phyloP scores from a whole-genome alignment of 108 stramenopile species.

The Pseudonitzschia delicatissima region DNA sequence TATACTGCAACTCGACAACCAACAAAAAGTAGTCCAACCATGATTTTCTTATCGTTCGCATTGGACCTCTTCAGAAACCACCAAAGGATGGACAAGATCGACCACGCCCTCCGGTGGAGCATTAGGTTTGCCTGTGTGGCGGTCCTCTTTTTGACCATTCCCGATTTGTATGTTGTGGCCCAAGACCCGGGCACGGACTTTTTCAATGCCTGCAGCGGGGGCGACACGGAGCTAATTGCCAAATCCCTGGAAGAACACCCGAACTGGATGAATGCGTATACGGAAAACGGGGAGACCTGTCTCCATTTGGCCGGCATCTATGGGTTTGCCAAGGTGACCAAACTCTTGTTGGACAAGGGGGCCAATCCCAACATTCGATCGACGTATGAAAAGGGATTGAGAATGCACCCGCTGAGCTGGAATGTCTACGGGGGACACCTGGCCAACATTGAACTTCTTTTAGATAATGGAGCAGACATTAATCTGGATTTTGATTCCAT shows the following conservation, averaged over 20 bases:
- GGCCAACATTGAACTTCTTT: conserved; percentile 55
- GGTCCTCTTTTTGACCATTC: conserved; percentile 28
- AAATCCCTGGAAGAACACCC: conserved; percentile 27
- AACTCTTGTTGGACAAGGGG: conserved; percentile 49
- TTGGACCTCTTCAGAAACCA: conserved; percentile 1
- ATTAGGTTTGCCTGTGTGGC: conserved; percentile 21
- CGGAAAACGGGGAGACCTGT: conserved; percentile 73
- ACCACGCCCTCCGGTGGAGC: conserved; percentile 21
- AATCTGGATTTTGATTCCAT: conserved; percentile 77
- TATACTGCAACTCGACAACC: no score
- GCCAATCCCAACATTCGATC: conserved; percentile 81
- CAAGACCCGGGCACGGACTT: conserved; percentile 7
- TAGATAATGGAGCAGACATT: conserved; percentile 70
- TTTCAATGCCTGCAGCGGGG: conserved; percentile 28
- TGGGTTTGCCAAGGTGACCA: conserved; percentile 48
- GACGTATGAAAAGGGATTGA: conserved; percentile 57
- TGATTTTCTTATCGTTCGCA: conserved; percentile 7
- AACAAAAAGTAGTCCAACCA: background rate
- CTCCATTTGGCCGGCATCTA: conserved; percentile 69
- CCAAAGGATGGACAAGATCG: conserved; percentile 19
- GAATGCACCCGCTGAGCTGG: conserved; percentile 87
- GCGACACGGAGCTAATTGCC: background rate
- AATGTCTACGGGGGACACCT: conserved; percentile 72
- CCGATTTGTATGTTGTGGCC: conserved; percentile 8
- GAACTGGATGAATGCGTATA: conserved; percentile 34